Percentiles rank a stretch among this genome's conserved stretches.
These are phyloP conservation scores for Paramarasmius palmivorus DNA, from an alignment of 1,284 basidiomycete genomes.

Conservation along the genomic window DNA sequence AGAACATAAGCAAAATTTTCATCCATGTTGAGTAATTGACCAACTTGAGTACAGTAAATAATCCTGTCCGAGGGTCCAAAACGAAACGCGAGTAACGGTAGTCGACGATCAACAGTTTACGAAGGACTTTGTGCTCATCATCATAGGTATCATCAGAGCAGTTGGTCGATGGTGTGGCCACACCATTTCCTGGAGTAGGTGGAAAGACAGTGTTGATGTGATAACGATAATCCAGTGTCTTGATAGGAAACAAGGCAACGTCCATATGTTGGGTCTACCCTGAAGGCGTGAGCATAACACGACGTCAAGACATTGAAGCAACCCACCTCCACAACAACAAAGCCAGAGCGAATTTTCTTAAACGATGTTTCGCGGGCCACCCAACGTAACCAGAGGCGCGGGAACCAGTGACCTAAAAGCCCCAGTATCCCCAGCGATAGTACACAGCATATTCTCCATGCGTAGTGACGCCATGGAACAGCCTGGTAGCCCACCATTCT, in stretches of 20 bases:
- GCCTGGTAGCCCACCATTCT: constrained; percentile 90
- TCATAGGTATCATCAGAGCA: constrained; percentile 29
- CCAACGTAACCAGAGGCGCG: constrained; percentile 85
- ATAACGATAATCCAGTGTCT: constrained; percentile 72
- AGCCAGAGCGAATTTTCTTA: constrained; percentile 66
- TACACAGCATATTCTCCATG: constrained; percentile 78
- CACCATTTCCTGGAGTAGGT: constrained; percentile 13
- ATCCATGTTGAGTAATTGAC: too few relatives aligned
- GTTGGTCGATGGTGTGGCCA: constrained; percentile 21
- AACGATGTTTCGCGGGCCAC: constrained; percentile 88
- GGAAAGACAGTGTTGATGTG: constrained; percentile 80
- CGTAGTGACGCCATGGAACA: constrained; percentile 58
- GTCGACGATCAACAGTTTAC: constrained; percentile 64
- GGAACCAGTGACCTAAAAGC: constrained; percentile 92
- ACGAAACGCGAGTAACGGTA: constrained; percentile 92
- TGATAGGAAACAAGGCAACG: constrained; percentile 75
- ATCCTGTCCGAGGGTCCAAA: constrained; percentile 81
- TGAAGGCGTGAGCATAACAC: constrained; percentile 14
- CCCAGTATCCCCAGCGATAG: constrained; percentile 77
- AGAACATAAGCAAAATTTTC: too few relatives aligned
- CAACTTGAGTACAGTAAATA: constrained; percentile 83
- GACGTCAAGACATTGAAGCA: constrained; percentile 2
- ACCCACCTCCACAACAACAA: constrained; percentile 89
- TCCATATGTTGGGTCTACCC: constrained; percentile 80
- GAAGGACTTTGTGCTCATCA: constrained; percentile 36